Conservation (phyloP, 75 land plant genomes). For the Cryptomeria japonica region DNA sequence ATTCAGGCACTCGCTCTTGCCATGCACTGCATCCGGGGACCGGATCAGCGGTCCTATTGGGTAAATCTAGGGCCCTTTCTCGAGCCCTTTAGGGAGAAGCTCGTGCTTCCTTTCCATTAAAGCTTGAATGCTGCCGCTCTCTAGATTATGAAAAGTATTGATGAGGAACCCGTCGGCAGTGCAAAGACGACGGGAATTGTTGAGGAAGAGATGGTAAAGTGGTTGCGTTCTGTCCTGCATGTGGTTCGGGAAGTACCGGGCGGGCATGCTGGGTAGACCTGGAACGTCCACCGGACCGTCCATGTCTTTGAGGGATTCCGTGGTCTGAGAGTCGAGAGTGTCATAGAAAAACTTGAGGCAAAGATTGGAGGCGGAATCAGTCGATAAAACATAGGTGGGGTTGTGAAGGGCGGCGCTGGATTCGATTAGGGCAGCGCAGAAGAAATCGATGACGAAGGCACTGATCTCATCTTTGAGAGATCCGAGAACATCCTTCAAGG, state of each 20-base stretch:
- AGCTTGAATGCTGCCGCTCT: neutral
- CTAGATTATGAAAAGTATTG: neutral
- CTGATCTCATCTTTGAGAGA: neutral
- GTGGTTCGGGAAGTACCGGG: constrained; percentile 14
- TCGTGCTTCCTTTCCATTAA: neutral
- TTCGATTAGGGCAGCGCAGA: neutral
- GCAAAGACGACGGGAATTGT: neutral
- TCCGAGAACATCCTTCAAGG: neutral
- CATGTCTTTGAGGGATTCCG: neutral
- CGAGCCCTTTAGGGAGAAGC: neutral
- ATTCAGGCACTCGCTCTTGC: neutral
- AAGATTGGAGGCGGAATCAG: neutral
- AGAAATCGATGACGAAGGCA: neutral
- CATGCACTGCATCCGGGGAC: neutral
- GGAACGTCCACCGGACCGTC: neutral
- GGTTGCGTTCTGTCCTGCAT: neutral
- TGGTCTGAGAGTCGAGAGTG: neutral
- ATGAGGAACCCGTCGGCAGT: neutral
- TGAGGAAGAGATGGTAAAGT: neutral
- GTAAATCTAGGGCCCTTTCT: neutral
- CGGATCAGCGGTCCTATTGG: neutral
- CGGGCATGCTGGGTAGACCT: constrained; percentile 15
- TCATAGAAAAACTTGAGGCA: neutral
- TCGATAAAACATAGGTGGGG: neutral
- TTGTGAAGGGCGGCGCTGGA: neutral